A percentile compares a stretch with the other conserved stretches of the same genome.
Evolutionary conservation across 2,329 filamentous ascomycete genomes (phyloP).

Genomic region (Didymella exigua): DNA sequence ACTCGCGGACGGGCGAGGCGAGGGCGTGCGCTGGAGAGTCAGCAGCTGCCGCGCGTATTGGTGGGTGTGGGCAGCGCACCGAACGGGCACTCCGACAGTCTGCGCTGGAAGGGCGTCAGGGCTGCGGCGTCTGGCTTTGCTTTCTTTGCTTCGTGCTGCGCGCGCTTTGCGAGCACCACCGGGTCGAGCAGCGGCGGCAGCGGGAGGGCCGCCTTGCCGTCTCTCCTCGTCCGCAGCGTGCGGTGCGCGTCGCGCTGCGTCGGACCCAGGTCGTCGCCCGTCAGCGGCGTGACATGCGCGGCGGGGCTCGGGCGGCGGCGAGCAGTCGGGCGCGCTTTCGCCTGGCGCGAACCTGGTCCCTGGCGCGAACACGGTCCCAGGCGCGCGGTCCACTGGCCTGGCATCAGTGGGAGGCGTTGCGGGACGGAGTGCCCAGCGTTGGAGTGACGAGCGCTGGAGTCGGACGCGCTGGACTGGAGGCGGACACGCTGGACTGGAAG

Average conservation of each 20-base stretch:
- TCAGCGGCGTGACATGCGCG: constrained; percentile 11
- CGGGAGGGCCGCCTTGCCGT: constrained; percentile 48
- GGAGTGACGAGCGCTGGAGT: constrained; percentile 8
- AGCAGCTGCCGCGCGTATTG: constrained; percentile 3
- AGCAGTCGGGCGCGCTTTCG: constrained; percentile 10
- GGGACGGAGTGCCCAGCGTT: background rate
- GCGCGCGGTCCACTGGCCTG: constrained; percentile 27
- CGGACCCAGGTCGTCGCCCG: constrained; percentile 36
- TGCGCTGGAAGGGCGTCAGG: constrained; percentile 60
- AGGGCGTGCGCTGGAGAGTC: constrained; percentile 63
- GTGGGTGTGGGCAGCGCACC: constrained; percentile 53
- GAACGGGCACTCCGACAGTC: constrained; percentile 67
- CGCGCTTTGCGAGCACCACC: constrained; percentile 43
- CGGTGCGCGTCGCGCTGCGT: constrained; percentile 38
- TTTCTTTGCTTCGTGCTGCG: constrained; percentile 50
- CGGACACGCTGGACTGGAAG: too few species aligned
- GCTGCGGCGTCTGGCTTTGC: constrained; percentile 49
- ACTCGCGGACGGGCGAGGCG: constrained; percentile 64
- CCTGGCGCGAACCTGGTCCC: constrained; percentile 1
- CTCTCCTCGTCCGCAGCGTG: constrained; percentile 40
- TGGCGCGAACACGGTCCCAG: constrained; percentile 25
- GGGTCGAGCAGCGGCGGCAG: constrained; percentile 58
- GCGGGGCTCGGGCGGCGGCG: constrained; percentile 22
- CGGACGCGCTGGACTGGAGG: constrained; percentile 18
- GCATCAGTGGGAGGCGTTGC: constrained; percentile 31